These are phyloP conservation scores for Decorospora gaudefroyi DNA, from an alignment of 2,329 filamentous ascomycete species.

Conservation along the genomic window DNA sequence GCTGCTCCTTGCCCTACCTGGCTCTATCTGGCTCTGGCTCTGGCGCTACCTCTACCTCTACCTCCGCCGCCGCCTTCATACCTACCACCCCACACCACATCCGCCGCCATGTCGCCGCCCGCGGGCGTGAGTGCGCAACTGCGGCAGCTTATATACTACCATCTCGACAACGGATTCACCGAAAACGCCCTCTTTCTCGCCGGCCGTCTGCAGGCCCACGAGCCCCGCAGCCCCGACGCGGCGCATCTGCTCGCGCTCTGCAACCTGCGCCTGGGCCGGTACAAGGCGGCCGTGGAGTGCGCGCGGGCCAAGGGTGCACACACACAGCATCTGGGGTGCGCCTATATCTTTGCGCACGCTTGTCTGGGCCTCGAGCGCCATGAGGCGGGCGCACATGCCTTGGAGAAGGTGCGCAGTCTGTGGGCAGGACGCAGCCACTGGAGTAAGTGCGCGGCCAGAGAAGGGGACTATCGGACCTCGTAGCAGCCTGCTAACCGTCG, in stretches of 20 bases:
- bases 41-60: slow-evolving; percentile 13
- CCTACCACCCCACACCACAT: not conserved
- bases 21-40: too few species aligned
- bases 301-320: slow-evolving; percentile 72
- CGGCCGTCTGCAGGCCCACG: slow-evolving; percentile 81
- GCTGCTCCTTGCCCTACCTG: slow-evolving; percentile 2
- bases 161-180: slow-evolving; percentile 85
- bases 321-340: slow-evolving; percentile 79
- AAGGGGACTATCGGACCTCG: too few species aligned
- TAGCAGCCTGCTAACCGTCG: slow-evolving; percentile 17
- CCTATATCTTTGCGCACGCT: slow-evolving; percentile 88
- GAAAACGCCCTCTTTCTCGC: slow-evolving; percentile 94
- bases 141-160: slow-evolving; percentile 69
- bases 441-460: slow-evolving; percentile 63
- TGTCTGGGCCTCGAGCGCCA: slow-evolving; percentile 79
- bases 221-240: slow-evolving; percentile 78
- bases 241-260: slow-evolving; percentile 83
- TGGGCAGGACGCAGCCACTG: slow-evolving; percentile 78
- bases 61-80: slow-evolving; percentile 1
- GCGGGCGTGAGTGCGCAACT: slow-evolving; percentile 63
- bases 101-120: slow-evolving; percentile 59
- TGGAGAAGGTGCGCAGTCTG: slow-evolving; percentile 78
- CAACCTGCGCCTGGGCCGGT: slow-evolving; percentile 79
- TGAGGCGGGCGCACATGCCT: slow-evolving; percentile 77
- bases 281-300: slow-evolving; percentile 82